Evolutionary conservation across 1,139 yeast genomes (phyloP).

Genomic region (Geotrichum macrosporum): DNA sequence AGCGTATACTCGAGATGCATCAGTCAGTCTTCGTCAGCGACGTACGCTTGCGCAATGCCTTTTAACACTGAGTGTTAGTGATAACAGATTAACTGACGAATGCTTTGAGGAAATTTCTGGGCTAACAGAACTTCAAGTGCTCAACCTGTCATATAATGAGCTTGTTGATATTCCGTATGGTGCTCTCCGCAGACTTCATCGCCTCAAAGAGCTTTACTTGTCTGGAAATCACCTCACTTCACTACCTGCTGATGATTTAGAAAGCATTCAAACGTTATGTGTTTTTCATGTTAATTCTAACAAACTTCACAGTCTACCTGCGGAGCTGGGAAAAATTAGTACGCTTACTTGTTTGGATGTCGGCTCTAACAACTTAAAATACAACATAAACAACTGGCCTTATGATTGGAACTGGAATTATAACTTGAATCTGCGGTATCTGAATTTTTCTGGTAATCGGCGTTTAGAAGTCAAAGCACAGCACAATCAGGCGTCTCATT

Average conservation of each 20-base stretch:
- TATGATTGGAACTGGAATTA: conserved; percentile 98
- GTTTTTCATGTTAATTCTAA: conserved; percentile 75
- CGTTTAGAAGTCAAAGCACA: conserved; percentile 78
- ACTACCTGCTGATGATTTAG: conserved; percentile 82
- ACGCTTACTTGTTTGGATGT: conserved; percentile 75
- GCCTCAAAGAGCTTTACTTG: conserved; percentile 63
- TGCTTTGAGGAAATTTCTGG: conserved; percentile 65
- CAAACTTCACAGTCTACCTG: conserved; percentile 80
- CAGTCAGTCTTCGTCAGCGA: conserved; percentile 16
- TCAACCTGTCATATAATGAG: conserved; percentile 82
- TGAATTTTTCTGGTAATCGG: conserved; percentile 89
- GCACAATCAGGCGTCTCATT: conserved; percentile 40
- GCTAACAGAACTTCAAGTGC: conserved; percentile 53
- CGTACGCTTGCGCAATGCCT: conserved; percentile 41
- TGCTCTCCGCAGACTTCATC: conserved; percentile 54
- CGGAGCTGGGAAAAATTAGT: conserved; percentile 70
- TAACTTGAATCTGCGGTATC: conserved; percentile 68
- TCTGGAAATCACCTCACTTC: conserved; percentile 80
- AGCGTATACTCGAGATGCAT: conserved; percentile 20
- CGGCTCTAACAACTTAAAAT: conserved; percentile 84
- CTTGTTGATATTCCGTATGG: conserved; percentile 76
- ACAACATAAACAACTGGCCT: conserved; percentile 89
- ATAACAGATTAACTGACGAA: conserved; percentile 77
- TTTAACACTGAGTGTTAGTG: conserved; percentile 62
- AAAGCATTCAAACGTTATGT: conserved; percentile 52